Evolutionary conservation across 2,329 filamentous ascomycete genomes (phyloP).

Genomic region (Sporothrix phasma): DNA sequence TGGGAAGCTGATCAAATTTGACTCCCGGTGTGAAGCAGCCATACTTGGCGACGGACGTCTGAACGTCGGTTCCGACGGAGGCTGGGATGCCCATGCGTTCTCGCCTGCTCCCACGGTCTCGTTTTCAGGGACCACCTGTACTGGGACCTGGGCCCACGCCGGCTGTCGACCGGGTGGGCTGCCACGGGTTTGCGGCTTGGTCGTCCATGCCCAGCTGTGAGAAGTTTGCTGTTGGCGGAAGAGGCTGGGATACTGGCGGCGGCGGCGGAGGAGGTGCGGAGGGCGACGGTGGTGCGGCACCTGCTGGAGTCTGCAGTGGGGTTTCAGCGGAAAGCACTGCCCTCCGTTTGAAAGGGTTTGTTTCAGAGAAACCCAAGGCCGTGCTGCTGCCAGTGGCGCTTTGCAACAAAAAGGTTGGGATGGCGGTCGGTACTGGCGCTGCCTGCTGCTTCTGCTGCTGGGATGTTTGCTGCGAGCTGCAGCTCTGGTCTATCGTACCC

Average conservation of each 20-base stretch:
- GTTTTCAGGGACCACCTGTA: conserved; percentile 19
- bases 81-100: conserved; percentile 29
- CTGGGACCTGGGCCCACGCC: conserved; percentile 23
- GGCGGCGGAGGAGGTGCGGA: conserved; percentile 13
- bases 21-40: conserved; percentile 19
- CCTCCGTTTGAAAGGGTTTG: conserved; percentile 48
- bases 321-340: conserved; percentile 20
- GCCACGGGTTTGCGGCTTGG: conserved; percentile 36
- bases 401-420: conserved; percentile 27
- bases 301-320: conserved; percentile 3
- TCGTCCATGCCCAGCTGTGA: conserved; percentile 36
- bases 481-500: neutral
- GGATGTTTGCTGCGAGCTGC: neutral
- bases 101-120: conserved; percentile 25
- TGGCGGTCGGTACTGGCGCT: conserved; percentile 17
- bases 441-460: neutral
- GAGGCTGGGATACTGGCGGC: conserved; percentile 17
- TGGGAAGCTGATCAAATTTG: conserved; percentile 22
- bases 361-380: conserved; percentile 26
- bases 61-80: conserved; percentile 20
- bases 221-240: conserved; percentile 30
- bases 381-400: conserved; percentile 19
- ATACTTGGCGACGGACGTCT: conserved; percentile 25
- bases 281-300: neutral
- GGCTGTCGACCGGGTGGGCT: conserved; percentile 28